Conservation (phyloP, 108 stramenopile species). For the Skeletonema potamos region DNA sequence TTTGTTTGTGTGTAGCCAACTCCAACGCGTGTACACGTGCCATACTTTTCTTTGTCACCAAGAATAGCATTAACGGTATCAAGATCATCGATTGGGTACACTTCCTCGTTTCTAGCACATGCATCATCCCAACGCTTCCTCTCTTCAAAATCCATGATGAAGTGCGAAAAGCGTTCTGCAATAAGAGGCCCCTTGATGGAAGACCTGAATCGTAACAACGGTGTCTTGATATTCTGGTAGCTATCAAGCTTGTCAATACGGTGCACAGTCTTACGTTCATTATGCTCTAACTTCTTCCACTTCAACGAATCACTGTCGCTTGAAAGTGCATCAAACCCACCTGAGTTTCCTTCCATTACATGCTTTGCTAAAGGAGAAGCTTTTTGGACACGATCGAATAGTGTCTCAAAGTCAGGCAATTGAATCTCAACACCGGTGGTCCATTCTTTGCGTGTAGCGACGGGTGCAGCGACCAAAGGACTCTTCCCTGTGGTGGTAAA, state of each 20-base stretch:
- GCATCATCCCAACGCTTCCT: slow-evolving; percentile 49
- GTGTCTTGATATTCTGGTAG: slow-evolving; percentile 43
- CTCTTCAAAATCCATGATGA: slow-evolving; percentile 49
- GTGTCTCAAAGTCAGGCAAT: slow-evolving; percentile 36
- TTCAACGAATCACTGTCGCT: slow-evolving; percentile 17
- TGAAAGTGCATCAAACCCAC: slow-evolving; percentile 36
- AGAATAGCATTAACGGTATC: slow-evolving; percentile 15
- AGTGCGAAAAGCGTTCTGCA: slow-evolving; percentile 38
- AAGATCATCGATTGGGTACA: slow-evolving; percentile 45
- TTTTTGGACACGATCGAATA: slow-evolving; percentile 40
- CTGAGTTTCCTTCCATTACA: slow-evolving; percentile 44
- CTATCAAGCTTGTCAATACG: slow-evolving; percentile 42
- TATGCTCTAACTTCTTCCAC: slow-evolving; percentile 47
- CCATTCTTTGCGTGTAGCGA: slow-evolving; percentile 16
- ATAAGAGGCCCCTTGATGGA: slow-evolving; percentile 38
- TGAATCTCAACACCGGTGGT: slow-evolving; percentile 38
- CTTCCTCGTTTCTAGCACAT: slow-evolving; percentile 39
- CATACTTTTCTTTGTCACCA: slow-evolving; percentile 30
- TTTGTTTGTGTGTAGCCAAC: slow-evolving; percentile 47
- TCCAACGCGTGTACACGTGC: slow-evolving; percentile 36
- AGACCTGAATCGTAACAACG: slow-evolving; percentile 48
- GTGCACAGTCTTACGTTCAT: slow-evolving; percentile 35
- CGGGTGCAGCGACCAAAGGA: neutral
- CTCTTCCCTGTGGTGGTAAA: slow-evolving; percentile 12
- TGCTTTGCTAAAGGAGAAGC: slow-evolving; percentile 44